phyloP scores from a whole-genome alignment of 495 filamentous ascomycete genomes.

The Filosporella fistucella region DNA sequence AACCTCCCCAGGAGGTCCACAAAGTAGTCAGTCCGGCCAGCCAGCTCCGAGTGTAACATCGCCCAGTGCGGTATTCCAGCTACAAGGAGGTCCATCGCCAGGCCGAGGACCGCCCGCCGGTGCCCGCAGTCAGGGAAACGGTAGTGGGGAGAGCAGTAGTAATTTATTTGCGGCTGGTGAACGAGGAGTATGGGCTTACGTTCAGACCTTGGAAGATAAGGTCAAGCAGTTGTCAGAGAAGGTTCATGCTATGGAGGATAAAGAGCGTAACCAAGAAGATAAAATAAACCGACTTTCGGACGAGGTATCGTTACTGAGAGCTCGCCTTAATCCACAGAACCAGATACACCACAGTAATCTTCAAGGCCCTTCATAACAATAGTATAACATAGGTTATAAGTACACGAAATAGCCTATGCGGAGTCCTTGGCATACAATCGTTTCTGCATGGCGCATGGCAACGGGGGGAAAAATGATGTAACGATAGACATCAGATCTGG shows the following conservation, averaged over 20 bases:
- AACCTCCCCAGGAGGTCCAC: slow-evolving; percentile 10
- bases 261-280: slow-evolving; percentile 31
- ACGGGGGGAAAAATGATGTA: slow-evolving; percentile 18
- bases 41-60: slow-evolving; percentile 18
- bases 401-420: slow-evolving; percentile 21
- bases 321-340: slow-evolving; percentile 23
- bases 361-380: slow-evolving; percentile 15
- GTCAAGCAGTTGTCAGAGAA: slow-evolving; percentile 34
- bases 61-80: slow-evolving; percentile 16
- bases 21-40: too few species aligned
- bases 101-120: slow-evolving; percentile 9
- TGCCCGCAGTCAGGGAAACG: slow-evolving; percentile 25
- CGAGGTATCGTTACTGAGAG: slow-evolving; percentile 30
- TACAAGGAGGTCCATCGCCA: slow-evolving; percentile 6
- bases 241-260: slow-evolving; percentile 35
- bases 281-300: slow-evolving; percentile 33
- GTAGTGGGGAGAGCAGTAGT: slow-evolving; percentile 33
- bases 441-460: slow-evolving; percentile 18
- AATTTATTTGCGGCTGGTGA: slow-evolving; percentile 39
- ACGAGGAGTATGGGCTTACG: slow-evolving; percentile 41
- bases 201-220: slow-evolving; percentile 44
- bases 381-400: slow-evolving; percentile 17
- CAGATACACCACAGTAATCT: slow-evolving; percentile 4
- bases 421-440: slow-evolving; percentile 9
- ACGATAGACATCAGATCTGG: slow-evolving; percentile 17